Evolutionary conservation across 108 stramenopile species (phyloP), one percentile per base, ranked within the genome.

Genomic region (Discostella pseudostelligera): DNA sequence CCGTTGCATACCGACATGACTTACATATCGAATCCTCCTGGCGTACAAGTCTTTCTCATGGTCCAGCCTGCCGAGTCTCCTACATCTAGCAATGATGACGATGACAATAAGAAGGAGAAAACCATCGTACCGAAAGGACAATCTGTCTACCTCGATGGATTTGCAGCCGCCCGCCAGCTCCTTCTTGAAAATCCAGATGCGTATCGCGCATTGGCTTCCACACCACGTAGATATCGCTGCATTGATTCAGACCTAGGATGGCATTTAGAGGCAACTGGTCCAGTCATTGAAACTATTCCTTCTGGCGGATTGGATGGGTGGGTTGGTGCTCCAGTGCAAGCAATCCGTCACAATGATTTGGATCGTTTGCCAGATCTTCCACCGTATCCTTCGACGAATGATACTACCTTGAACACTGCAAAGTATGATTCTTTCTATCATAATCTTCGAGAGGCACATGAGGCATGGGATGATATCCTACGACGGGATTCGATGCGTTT

Each of bases 1-100:
- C 92, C 92, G 9, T 62, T 93, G 37, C 92, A 93, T 69, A 93
- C 92, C 8, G 92, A 93, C 61, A 84, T 90, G 84, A 88, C 85
- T 3, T 93, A 93, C 75, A 54, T 77, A 43, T 70, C 67, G 17
- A 84, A 80, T 73, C 92, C 92, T 26, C 88, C 92, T 35, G 92
- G 92, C 39, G 76, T 88, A 47, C 92, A 93, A 65, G 86, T 93
- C 24, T 93, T 93, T 58, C 85, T 87, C 50, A 89, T 93, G 88
- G 83, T 84, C 4, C 78, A 79, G 47, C 92, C 88, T 48, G 88
- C 91, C 12, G 24, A 74, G 39, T 20, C 1, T 4, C 16, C 44
- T 29, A 44, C 39, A 9, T 65, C 51, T 16, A 42, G 22, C 51
- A 43, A 54, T 29, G 45, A 28, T 39, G 9, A 42, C 45, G 20